Conservation (phyloP, 495 filamentous ascomycete species). For the Neurospora intermedia region DNA sequence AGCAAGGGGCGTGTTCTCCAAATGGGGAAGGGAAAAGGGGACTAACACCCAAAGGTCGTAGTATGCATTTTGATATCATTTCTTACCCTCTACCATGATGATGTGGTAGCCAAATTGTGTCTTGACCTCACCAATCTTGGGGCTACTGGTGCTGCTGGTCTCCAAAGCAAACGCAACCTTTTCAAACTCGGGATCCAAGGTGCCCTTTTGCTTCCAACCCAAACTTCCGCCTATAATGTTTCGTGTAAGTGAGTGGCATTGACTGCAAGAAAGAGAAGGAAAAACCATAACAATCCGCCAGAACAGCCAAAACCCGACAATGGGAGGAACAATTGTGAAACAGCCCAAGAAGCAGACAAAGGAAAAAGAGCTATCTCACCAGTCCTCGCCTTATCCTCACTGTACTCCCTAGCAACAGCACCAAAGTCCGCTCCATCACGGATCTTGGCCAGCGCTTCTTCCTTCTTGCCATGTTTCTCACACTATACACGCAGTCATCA, state of each 20-base stretch:
- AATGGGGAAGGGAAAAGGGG: not conserved
- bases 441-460: conserved; percentile 74
- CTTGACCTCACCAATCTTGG: conserved; percentile 71
- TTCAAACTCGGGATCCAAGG: conserved; percentile 65
- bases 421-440: conserved; percentile 73
- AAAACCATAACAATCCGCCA: not conserved
- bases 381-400: conserved; percentile 79
- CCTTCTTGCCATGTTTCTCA: conserved; percentile 79
- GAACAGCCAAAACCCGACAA: not conserved
- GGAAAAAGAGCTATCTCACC: conserved; percentile 39
- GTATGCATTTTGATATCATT: not conserved
- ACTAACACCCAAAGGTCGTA: not conserved
- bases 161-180: conserved; percentile 71
- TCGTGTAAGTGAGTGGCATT: not conserved
- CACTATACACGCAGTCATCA: conserved; percentile 46
- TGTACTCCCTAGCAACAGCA: conserved; percentile 76
- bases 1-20: not conserved
- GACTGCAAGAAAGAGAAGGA: too few relatives aligned
- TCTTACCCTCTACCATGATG: conserved; percentile 60
- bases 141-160: conserved; percentile 61
- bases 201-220: conserved; percentile 74
- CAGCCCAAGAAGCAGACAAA: not conserved
- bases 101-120: conserved; percentile 87
- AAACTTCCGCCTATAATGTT: conserved; percentile 56
- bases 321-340: too few relatives aligned